Conservation (phyloP, 1,139 yeast genomes). For the Zygosaccharomyces pseudobailii region DNA sequence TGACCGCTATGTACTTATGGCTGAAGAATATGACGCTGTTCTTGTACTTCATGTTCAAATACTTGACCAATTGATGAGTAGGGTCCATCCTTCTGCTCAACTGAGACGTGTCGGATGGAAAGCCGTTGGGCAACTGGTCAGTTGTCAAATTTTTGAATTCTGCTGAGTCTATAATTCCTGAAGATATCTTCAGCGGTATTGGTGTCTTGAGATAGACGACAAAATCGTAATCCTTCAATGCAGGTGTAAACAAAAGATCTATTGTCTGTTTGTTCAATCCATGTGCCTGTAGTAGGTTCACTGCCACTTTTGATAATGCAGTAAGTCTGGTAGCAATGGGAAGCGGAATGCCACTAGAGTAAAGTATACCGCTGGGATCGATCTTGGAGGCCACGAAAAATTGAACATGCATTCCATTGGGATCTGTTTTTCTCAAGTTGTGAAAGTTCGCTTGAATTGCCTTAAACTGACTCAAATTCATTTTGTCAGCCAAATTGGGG, state of each 20-base stretch:
- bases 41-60: slow-evolving; percentile 49
- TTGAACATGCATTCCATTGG: slow-evolving; percentile 73
- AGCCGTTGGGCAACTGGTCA: slow-evolving; percentile 24
- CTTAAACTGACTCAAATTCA: slow-evolving; percentile 60
- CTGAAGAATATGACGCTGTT: slow-evolving; percentile 59
- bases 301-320: slow-evolving; percentile 76
- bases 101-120: slow-evolving; percentile 33
- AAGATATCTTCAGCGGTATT: slow-evolving; percentile 40
- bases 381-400: slow-evolving; percentile 76
- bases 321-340: slow-evolving; percentile 87
- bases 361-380: slow-evolving; percentile 77
- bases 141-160: slow-evolving; percentile 62
- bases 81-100: slow-evolving; percentile 49
- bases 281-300: slow-evolving; percentile 44
- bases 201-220: slow-evolving; percentile 55
- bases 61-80: slow-evolving; percentile 48
- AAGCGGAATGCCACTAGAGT: slow-evolving; percentile 68
- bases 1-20: slow-evolving; percentile 47
- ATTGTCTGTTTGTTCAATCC: slow-evolving; percentile 47
- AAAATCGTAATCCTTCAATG: slow-evolving; percentile 78
- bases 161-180: slow-evolving; percentile 53
- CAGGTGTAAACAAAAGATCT: slow-evolving; percentile 67
- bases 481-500: slow-evolving; percentile 50
- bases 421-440: slow-evolving; percentile 68
- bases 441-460: slow-evolving; percentile 59